Percentiles rank a stretch among this genome's conserved stretches.
These are phyloP conservation scores for Iris macrosiphon DNA, from an alignment of 106 monocot genomes.

Conservation along the genomic window DNA sequence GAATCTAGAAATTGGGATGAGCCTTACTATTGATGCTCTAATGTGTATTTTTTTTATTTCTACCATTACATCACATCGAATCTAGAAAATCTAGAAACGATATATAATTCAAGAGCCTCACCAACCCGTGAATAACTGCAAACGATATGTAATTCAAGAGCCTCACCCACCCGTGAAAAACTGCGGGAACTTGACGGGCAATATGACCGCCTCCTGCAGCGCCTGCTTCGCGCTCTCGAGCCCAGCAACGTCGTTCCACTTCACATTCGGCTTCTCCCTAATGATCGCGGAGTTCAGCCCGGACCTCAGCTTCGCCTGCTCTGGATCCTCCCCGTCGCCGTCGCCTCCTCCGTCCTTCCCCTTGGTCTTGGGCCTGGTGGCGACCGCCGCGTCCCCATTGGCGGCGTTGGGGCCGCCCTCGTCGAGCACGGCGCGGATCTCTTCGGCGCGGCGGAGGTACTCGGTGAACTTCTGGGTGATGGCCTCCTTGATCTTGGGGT, in stretches of 20 bases:
- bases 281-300: conserved; percentile 76
- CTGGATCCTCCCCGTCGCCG: conserved; percentile 51
- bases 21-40: too few species aligned
- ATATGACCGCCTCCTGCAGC: conserved; percentile 75
- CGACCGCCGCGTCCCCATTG: conserved; percentile 66
- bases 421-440: conserved; percentile 67
- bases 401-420: conserved; percentile 56
- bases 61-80: too few species aligned
- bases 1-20: too few species aligned
- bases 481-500: conserved; percentile 78
- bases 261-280: conserved; percentile 69
- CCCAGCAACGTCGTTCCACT: conserved; percentile 85
- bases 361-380: conserved; percentile 57
- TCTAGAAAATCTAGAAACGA: too few species aligned
- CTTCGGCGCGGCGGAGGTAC: conserved; percentile 79
- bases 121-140: too few species aligned
- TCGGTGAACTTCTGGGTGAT: conserved; percentile 90
- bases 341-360: conserved; percentile 50
- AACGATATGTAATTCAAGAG: background rate
- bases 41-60: too few species aligned
- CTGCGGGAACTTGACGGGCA: conserved; percentile 78
- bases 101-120: too few species aligned
- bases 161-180: conserved; percentile 56
- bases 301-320: conserved; percentile 66
- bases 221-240: conserved; percentile 83